Evolutionary conservation across 164 flowering plant species (phyloP).

Genomic region (Saururus chinensis): DNA sequence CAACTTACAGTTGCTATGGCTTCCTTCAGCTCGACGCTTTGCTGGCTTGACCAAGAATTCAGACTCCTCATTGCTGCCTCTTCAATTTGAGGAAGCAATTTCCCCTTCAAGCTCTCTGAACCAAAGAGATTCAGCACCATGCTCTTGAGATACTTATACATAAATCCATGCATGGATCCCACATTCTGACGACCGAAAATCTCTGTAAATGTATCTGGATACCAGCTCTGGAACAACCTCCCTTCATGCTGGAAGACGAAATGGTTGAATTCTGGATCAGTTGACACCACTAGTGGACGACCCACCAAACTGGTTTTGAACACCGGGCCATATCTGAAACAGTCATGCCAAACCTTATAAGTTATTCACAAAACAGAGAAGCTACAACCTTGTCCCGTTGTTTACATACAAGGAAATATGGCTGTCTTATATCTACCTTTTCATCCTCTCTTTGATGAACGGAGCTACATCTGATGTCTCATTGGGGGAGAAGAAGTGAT

Average conservation of each 20-base stretch:
- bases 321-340: constrained; percentile 6
- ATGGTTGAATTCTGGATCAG: constrained; percentile 28
- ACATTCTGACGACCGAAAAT: constrained; percentile 24
- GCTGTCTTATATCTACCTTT: constrained; percentile 14
- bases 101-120: constrained; percentile 25
- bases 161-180: constrained; percentile 23
- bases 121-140: constrained; percentile 28
- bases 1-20: constrained; percentile 23
- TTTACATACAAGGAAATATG: background rate
- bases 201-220: constrained; percentile 26
- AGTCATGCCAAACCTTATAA: constrained; percentile 2
- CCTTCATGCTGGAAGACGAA: constrained; percentile 37
- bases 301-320: constrained; percentile 29
- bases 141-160: constrained; percentile 35
- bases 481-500: constrained; percentile 28
- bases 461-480: constrained; percentile 22
- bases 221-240: constrained; percentile 26
- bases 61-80: constrained; percentile 10
- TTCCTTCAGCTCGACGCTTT: constrained; percentile 22
- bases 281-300: constrained; percentile 24
- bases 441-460: constrained; percentile 23
- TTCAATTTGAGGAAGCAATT: constrained; percentile 26
- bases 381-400: background rate
- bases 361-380: background rate
- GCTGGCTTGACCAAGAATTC: constrained; percentile 16